Conservation (phyloP, 169 alveolate species). For the Eimeria acervulina region DNA sequence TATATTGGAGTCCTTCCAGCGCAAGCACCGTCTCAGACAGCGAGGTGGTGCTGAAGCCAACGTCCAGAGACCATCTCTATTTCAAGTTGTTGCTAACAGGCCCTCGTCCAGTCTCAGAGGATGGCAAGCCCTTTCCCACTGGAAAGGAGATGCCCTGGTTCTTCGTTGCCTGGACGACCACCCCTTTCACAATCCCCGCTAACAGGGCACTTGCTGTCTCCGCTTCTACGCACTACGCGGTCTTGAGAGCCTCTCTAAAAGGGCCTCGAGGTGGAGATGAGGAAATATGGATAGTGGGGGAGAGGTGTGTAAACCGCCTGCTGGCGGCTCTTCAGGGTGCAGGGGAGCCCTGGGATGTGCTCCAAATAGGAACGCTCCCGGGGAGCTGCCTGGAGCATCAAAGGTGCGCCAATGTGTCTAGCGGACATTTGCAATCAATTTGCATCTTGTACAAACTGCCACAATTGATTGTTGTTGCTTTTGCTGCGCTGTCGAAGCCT, state of each 20-base stretch:
- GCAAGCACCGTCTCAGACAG: conserved; percentile 44
- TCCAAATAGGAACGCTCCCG: conserved; percentile 54
- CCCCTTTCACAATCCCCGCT: conserved; percentile 90
- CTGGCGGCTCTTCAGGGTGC: conserved; percentile 57
- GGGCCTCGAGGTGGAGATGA: not conserved
- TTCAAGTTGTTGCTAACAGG: conserved; percentile 23
- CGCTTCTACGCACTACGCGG: conserved; percentile 81
- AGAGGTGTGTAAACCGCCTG: conserved; percentile 16
- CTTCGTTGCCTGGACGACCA: conserved; percentile 89
- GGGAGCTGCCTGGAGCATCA: conserved; percentile 24
- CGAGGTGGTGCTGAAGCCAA: conserved; percentile 68
- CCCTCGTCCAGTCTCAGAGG: conserved; percentile 13
- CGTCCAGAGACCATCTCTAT: conserved; percentile 52
- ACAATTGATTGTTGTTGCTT: not conserved
- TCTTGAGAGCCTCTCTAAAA: conserved; percentile 22
- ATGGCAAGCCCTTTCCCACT: not conserved
- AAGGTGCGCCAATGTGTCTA: conserved; percentile 16
- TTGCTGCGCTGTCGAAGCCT: not conserved
- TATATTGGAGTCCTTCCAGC: conserved; percentile 61
- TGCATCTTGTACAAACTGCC: not conserved
- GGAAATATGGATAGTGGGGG: conserved; percentile 63
- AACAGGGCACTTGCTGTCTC: conserved; percentile 88
- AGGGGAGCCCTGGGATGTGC: conserved; percentile 34
- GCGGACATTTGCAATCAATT: not conserved
- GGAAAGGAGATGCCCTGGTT: conserved; percentile 17